Percentiles rank a stretch among this genome's conserved stretches.
Conservation (phyloP, 1,139 yeast species). For the Yamadazyma aaseri region DNA sequence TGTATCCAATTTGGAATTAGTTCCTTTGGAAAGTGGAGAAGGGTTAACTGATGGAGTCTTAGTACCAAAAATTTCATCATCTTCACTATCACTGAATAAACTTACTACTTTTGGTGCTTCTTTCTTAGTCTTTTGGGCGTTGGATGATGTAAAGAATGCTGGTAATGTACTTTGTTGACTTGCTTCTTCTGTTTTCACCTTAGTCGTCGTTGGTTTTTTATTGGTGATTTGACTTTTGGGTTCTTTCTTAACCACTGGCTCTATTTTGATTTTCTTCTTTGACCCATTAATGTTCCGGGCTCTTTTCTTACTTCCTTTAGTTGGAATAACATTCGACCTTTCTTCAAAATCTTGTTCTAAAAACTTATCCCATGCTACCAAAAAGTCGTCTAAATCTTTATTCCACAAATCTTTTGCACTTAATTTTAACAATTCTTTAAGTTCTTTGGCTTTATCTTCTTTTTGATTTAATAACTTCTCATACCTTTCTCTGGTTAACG, state of each 20-base stretch:
- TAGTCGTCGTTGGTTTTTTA: neutral
- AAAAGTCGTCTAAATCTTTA: constrained; percentile 73
- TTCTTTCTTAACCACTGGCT: constrained; percentile 8
- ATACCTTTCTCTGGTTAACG: constrained; percentile 86
- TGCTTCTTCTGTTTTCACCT: constrained; percentile 2
- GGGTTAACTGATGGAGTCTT: constrained; percentile 10
- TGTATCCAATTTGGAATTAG: constrained; percentile 2
- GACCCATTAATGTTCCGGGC: constrained; percentile 17
- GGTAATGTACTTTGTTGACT: constrained; percentile 11
- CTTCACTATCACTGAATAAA: constrained; percentile 35
- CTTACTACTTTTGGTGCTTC: constrained; percentile 13
- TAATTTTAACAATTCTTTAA: constrained; percentile 61
- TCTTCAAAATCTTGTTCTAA: constrained; percentile 34
- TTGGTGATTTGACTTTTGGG: constrained; percentile 9
- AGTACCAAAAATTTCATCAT: constrained; percentile 26
- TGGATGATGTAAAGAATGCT: constrained; percentile 15
- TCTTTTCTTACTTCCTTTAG: constrained; percentile 29
- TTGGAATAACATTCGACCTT: constrained; percentile 29
- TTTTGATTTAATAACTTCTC: constrained; percentile 73
- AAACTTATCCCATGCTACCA: constrained; percentile 65
- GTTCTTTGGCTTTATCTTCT: constrained; percentile 69
- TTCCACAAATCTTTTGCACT: constrained; percentile 90
- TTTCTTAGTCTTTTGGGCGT: constrained; percentile 6
- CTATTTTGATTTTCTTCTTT: constrained; percentile 15
- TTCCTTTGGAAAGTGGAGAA: constrained; percentile 11